phyloP scores from a whole-genome alignment of 768 basidiomycete species.

The Tulasnella sp. region DNA sequence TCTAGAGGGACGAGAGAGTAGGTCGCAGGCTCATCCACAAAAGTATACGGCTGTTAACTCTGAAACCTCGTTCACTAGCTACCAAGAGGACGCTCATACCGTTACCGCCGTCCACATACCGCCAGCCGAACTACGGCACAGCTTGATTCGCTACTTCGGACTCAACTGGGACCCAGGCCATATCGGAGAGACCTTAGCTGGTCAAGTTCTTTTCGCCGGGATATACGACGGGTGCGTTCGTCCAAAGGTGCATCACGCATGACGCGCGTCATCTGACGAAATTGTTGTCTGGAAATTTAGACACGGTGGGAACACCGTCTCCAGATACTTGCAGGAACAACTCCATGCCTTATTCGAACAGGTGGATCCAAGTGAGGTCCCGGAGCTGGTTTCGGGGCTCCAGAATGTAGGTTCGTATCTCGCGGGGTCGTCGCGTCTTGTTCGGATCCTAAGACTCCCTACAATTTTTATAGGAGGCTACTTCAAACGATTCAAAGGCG shows the following conservation, averaged over 20 bases:
- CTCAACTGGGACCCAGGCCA: constrained; percentile 68
- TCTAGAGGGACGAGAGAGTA: constrained; percentile 75
- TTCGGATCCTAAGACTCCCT: background rate
- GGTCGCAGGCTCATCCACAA: constrained; percentile 32
- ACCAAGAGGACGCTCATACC: constrained; percentile 85
- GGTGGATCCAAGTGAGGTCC: constrained; percentile 64
- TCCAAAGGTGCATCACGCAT: background rate
- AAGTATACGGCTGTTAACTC: constrained; percentile 34
- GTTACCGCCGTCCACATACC: constrained; percentile 72
- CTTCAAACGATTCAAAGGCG: constrained; percentile 84
- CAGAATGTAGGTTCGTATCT: constrained; percentile 56
- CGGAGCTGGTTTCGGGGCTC: constrained; percentile 71
- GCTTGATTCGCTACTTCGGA: constrained; percentile 57
- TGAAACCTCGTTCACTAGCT: constrained; percentile 44
- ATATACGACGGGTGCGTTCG: constrained; percentile 80
- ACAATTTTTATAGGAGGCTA: constrained; percentile 52
- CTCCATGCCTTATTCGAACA: constrained; percentile 81
- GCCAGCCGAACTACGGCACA: constrained; percentile 65
- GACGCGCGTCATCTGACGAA: background rate
- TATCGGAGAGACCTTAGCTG: constrained; percentile 54
- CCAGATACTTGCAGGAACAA: constrained; percentile 79
- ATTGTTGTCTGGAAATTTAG: constrained; percentile 40
- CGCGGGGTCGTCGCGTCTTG: no score
- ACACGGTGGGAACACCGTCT: constrained; percentile 88
- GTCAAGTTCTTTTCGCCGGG: constrained; percentile 80